phyloP scores from a whole-genome alignment of 768 basidiomycete genomes.

The Lyophyllum atratum region DNA sequence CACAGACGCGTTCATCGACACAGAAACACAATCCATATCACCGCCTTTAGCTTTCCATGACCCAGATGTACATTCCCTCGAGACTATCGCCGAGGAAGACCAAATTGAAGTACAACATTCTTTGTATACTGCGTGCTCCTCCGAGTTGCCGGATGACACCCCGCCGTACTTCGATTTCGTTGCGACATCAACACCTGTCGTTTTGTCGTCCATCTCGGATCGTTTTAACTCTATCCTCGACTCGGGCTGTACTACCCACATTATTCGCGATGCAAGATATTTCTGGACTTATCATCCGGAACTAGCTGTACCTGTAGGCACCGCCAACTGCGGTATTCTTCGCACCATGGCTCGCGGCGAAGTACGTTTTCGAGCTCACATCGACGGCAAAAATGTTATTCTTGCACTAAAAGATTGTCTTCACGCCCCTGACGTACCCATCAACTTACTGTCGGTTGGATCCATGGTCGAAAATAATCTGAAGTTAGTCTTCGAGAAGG shows the following conservation, averaged over 20 bases:
- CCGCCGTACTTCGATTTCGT: not conserved
- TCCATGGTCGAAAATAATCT: slow-evolving; percentile 13
- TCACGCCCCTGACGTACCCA: slow-evolving; percentile 20
- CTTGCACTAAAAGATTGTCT: slow-evolving; percentile 23
- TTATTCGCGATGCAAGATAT: slow-evolving; percentile 12
- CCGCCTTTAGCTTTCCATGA: not conserved
- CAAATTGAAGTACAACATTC: not conserved
- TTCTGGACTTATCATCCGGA: slow-evolving; percentile 19
- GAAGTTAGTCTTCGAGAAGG: slow-evolving; percentile 6
- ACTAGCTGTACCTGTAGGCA: slow-evolving; percentile 9
- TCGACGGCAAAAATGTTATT: not conserved
- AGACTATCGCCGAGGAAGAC: not conserved
- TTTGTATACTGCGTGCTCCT: not conserved
- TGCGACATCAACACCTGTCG: not conserved
- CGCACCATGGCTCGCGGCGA: slow-evolving; percentile 8
- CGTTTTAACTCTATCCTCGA: slow-evolving; percentile 17
- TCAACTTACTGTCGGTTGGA: slow-evolving; percentile 25
- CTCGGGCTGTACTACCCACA: slow-evolving; percentile 22
- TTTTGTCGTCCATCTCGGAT: not conserved
- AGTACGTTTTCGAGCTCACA: slow-evolving; percentile 7
- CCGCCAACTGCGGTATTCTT: slow-evolving; percentile 21
- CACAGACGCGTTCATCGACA: not conserved
- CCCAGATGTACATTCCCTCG: not conserved
- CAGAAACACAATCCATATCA: not conserved
- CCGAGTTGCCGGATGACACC: not conserved